A percentile compares a stretch with the other conserved stretches of the same genome.
These are phyloP conservation scores for Ascodesmis nigricans DNA, from an alignment of 495 filamentous ascomycete genomes.

Conservation along the genomic window DNA sequence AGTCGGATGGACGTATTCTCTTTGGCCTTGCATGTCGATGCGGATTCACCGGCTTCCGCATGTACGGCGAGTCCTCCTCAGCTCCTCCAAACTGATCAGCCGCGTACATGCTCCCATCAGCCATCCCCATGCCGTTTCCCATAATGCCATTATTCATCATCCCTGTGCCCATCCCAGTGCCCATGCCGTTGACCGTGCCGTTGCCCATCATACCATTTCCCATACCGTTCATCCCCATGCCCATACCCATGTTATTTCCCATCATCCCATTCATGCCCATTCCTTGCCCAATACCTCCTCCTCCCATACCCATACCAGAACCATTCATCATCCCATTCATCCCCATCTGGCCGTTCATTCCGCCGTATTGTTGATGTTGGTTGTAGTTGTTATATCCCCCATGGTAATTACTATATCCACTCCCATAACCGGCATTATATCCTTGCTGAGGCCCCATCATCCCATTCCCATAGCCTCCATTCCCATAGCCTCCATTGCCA, in stretches of 20 bases:
- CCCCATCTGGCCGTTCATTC: constrained; percentile 22
- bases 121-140: constrained; percentile 19
- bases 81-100: no score
- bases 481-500: no score
- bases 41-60: constrained; percentile 87
- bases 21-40: constrained; percentile 66
- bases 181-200: constrained; percentile 25
- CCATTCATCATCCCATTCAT: constrained; percentile 20
- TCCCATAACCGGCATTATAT: no score
- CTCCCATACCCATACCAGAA: constrained; percentile 15
- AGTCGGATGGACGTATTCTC: constrained; percentile 66
- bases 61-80: constrained; percentile 85
- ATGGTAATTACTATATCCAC: no score
- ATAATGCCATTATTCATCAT: constrained; percentile 20
- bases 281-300: constrained; percentile 1
- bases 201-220: constrained; percentile 25
- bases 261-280: constrained; percentile 24
- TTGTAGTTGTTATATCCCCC: constrained; percentile 25
- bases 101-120: constrained; percentile 24
- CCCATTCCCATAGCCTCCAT: no score
- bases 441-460: no score
- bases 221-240: constrained; percentile 20
- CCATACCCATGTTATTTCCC: constrained; percentile 24
- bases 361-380: constrained; percentile 22
- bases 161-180: constrained; percentile 5